These are phyloP conservation scores for Hypoxylon crocopeplum DNA, from an alignment of 495 filamentous ascomycete genomes.

Conservation along the genomic window DNA sequence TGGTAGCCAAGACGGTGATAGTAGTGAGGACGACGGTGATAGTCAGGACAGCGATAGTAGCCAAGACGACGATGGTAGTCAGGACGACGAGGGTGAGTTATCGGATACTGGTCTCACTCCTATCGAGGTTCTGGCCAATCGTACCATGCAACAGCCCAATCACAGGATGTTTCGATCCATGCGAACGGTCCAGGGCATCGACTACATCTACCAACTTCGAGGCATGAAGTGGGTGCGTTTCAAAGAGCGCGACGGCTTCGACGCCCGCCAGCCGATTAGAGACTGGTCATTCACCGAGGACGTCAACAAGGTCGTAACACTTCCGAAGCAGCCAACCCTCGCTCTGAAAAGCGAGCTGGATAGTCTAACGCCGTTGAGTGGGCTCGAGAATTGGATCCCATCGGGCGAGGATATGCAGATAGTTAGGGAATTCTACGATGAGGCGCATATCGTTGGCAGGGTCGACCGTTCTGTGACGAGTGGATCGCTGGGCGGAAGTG, in stretches of 20 bases:
- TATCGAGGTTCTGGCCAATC: slow-evolving; percentile 23
- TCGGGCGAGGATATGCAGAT: slow-evolving; percentile 24
- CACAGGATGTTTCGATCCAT: slow-evolving; percentile 39
- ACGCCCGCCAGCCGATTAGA: slow-evolving; percentile 4
- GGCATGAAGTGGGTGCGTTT: slow-evolving; percentile 46
- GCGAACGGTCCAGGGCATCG: slow-evolving; percentile 47
- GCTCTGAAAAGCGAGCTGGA: slow-evolving; percentile 27
- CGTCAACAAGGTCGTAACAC: slow-evolving; percentile 30
- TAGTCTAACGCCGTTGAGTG: slow-evolving; percentile 33
- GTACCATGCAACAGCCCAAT: slow-evolving; percentile 45
- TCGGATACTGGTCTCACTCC: background rate
- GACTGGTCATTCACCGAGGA: slow-evolving; percentile 48
- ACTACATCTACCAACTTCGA: slow-evolving; percentile 47
- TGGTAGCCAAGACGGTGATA: background rate
- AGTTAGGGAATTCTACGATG: slow-evolving; percentile 37
- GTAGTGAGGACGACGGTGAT: too few species aligned
- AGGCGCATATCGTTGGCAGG: background rate
- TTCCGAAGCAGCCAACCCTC: slow-evolving; percentile 16
- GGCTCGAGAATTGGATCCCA: slow-evolving; percentile 28
- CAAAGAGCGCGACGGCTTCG: slow-evolving; percentile 36
- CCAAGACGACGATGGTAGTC: too few species aligned
- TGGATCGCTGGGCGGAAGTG: too few species aligned
- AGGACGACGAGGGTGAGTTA: background rate
- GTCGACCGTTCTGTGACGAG: slow-evolving; percentile 10
- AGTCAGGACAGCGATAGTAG: too few species aligned